A percentile compares a stretch with the other conserved stretches of the same genome.
Conservation (phyloP, 2,329 filamentous ascomycete genomes). For the Didymellaceae sp. region DNA sequence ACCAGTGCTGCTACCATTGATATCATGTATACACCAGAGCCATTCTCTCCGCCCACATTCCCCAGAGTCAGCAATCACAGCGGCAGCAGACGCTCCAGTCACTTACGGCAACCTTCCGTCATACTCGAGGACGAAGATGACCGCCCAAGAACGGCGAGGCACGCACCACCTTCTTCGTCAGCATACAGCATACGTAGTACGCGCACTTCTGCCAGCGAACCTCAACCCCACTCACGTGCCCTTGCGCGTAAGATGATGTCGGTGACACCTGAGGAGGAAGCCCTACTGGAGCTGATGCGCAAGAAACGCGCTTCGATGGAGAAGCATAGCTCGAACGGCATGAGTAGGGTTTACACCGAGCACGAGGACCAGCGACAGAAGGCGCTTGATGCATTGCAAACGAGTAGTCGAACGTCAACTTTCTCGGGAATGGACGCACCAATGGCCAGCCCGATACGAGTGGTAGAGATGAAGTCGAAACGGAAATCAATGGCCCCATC, state of each 20-base stretch:
- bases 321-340: constrained; percentile 40
- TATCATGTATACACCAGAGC: constrained; percentile 48
- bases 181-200: constrained; percentile 38
- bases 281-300: constrained; percentile 57
- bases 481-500: constrained; percentile 25
- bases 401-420: constrained; percentile 30
- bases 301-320: constrained; percentile 57
- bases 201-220: constrained; percentile 44
- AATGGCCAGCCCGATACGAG: constrained; percentile 26
- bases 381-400: constrained; percentile 21
- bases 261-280: constrained; percentile 59
- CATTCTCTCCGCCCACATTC: constrained; percentile 29
- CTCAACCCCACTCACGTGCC: constrained; percentile 37
- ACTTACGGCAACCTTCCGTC: constrained; percentile 47
- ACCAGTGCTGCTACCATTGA: constrained; percentile 49
- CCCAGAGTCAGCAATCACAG: constrained; percentile 27
- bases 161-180: constrained; percentile 31
- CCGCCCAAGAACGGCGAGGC: constrained; percentile 39
- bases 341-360: constrained; percentile 33
- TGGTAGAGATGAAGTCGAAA: constrained; percentile 24
- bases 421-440: constrained; percentile 37
- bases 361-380: constrained; percentile 40
- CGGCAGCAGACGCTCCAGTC: constrained; percentile 36
- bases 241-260: constrained; percentile 52
- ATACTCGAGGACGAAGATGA: constrained; percentile 44